Conservation (phyloP, 139 green algal genomes). For the Desmodesmus armatus region DNA sequence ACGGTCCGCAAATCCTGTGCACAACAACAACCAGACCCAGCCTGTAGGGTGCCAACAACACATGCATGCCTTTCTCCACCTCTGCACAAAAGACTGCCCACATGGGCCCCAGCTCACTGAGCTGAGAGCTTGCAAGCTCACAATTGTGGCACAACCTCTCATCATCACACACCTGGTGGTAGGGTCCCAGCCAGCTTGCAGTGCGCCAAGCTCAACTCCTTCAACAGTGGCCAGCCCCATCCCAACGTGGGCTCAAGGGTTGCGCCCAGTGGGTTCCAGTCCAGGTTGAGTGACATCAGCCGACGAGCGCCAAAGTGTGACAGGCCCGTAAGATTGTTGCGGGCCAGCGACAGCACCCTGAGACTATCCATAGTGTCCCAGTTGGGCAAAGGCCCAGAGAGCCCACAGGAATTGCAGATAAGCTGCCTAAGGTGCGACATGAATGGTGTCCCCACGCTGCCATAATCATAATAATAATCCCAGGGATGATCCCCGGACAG, state of each 20-base stretch:
- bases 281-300: not conserved
- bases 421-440: not conserved
- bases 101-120: no score
- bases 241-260: not conserved
- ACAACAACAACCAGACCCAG: no score
- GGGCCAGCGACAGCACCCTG: not conserved
- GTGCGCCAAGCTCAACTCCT: not conserved
- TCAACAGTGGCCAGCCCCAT: not conserved
- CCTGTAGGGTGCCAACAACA: no score
- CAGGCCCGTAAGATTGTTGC: not conserved
- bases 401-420: not conserved
- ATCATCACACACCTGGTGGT: not conserved
- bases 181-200: not conserved
- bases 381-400: not conserved
- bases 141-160: not conserved
- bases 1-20: no score
- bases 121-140: no score
- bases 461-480: no score
- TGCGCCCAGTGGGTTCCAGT: not conserved
- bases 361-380: slow-evolving; percentile 4
- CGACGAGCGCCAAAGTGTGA: not conserved
- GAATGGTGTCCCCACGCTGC: not conserved
- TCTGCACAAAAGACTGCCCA: no score
- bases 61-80: no score
- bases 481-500: no score